Evolutionary conservation across 352 stramenopile species (phyloP).

Genomic region (Phytopythium vexans): DNA sequence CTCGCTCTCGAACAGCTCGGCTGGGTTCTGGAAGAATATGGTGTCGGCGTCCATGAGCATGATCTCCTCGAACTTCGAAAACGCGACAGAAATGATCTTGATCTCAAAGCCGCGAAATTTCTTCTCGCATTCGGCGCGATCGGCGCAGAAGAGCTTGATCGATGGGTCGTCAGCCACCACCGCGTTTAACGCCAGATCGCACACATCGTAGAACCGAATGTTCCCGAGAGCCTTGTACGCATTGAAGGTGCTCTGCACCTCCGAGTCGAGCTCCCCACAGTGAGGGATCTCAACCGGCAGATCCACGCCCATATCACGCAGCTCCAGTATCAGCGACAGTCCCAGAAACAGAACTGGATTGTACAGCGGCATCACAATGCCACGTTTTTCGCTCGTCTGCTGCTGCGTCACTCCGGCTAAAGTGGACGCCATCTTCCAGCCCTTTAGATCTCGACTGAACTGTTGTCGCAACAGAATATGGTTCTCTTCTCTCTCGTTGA

Average conservation of each 20-base stretch:
- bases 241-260: slow-evolving; percentile 21
- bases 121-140: slow-evolving; percentile 34
- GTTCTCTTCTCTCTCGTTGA: no score
- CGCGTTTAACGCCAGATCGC: slow-evolving; percentile 27
- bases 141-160: slow-evolving; percentile 49
- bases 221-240: slow-evolving; percentile 27
- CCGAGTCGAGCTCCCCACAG: slow-evolving; percentile 55
- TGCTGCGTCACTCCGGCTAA: slow-evolving; percentile 26
- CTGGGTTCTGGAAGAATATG: slow-evolving; percentile 19
- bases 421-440: slow-evolving; percentile 17
- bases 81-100: slow-evolving; percentile 59
- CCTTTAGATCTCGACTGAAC: no score
- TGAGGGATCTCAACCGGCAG: slow-evolving; percentile 70
- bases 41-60: slow-evolving; percentile 27
- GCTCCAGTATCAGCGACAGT: slow-evolving; percentile 57
- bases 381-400: slow-evolving; percentile 26
- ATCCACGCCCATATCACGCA: slow-evolving; percentile 45
- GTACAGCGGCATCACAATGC: slow-evolving; percentile 65
- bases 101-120: slow-evolving; percentile 58
- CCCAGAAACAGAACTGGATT: slow-evolving; percentile 53
- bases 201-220: slow-evolving; percentile 68
- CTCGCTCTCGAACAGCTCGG: slow-evolving; percentile 6
- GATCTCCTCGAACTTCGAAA: slow-evolving; percentile 49
- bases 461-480: no score
- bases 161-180: slow-evolving; percentile 18